Evolutionary conservation across 148 eudicot genomes (phyloP).

Genomic region (Pouteria glomerata): DNA sequence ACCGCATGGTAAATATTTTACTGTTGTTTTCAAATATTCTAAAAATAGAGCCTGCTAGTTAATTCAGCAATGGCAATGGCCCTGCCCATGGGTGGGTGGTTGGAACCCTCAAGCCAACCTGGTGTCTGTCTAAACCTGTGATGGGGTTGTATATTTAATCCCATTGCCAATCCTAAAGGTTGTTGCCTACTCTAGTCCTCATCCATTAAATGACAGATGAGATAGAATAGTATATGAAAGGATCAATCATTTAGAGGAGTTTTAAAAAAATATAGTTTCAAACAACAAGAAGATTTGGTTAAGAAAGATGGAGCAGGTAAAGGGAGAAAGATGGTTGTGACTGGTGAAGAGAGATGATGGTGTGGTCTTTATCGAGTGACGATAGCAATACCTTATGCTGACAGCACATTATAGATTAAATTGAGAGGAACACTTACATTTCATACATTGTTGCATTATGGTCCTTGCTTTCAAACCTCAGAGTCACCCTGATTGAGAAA

Average conservation of each 20-base stretch:
- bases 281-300: too few species aligned
- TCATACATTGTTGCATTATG: background rate
- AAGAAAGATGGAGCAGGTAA: background rate
- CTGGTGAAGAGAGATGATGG: background rate
- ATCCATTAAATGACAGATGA: background rate
- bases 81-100: too few species aligned
- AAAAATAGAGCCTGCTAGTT: background rate
- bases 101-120: background rate
- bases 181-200: background rate
- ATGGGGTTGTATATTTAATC: background rate
- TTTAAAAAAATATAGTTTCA: too few species aligned
- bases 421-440: background rate
- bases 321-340: background rate
- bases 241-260: background rate
- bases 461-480: background rate
- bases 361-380: background rate
- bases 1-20: slow-evolving; percentile 22
- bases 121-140: background rate
- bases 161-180: background rate
- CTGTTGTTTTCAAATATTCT: background rate
- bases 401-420: background rate
- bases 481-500: background rate
- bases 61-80: background rate
- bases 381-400: background rate
- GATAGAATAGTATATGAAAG: background rate